Base-by-base conservation (phyloP, 257 asterid species). In the Solanum gracilifrons region DNA sequence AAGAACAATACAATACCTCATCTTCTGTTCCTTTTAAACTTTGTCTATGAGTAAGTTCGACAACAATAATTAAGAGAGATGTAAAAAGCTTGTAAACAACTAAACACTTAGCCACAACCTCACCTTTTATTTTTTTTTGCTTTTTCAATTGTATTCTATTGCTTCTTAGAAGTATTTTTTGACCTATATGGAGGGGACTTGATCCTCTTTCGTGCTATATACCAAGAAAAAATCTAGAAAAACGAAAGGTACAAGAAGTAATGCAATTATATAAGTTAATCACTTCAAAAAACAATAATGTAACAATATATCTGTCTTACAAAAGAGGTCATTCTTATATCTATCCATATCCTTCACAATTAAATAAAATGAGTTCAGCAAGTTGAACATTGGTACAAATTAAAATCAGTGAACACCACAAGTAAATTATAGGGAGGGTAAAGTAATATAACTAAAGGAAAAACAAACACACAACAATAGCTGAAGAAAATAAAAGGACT, bases 21-120 rank as follows among this genome's bases (percentile, higher is more conserved):
- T 31, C 33, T 31, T 31, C 33, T 36, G 9, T 36, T 96, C 98
- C 93, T 92, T 94, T 73, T 96, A 96, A 89, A 92, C 96, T 89
- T 95, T 94, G 3, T 92, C 94, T 95, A 32, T 96, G 96, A 58
- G 95, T 96, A 91, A 89, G 80, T 89, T 95, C 99, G 39, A 95
- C 94, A 35, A 97, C 96, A 25, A 98, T 96, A 87, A 93, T 48
- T 48, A 13, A 48, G 60, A 48, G 60, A 48, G 33, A 31, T 5
- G 7, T 13, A 15, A 5, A 5, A 48, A 48, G 20, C 60, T 48
- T 48, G 60, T 48, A 48, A 48, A 48, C 21, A 4, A 48, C 60
- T 4, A 48, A 15, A 0, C 6, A 51, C 9, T 15, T 51, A 7
- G 62, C 20, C 62, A 51, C 23, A 15, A 5, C 23, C 62, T 51